Evolutionary conservation across 768 basidiomycete species (phyloP), one percentile per base, ranked within the genome.

Genomic region (Mycena pura): DNA sequence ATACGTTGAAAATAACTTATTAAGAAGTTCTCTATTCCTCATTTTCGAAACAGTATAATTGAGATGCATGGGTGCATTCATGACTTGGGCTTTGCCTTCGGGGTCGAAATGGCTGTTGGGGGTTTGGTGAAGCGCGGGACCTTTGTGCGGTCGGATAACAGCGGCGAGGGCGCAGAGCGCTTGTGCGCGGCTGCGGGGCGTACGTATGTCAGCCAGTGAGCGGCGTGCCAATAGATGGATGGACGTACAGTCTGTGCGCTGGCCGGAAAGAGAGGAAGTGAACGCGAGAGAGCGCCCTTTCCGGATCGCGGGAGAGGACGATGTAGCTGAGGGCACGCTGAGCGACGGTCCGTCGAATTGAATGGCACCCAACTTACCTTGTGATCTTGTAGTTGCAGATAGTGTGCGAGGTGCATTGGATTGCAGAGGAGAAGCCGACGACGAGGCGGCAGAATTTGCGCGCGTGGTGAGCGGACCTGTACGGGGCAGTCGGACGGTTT

Each of bases 101-200:
- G 57, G 5, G 22, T 5, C 14, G 40, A 17, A 36, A 60, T 60
- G 21, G 17, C 9, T 15, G 59, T 60, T 8, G 59, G 51, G 32
- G 59, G 51, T 17, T 31, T 46, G 21, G 51, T 53, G 51, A 60
- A 60, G 22, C 61, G 61, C 8, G 48, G 54, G 19, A 31, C 22
- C 54, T 62, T 62, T 10, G 27, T 9, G 21, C 36, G 48, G 14
- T 51, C 55, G 38, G 43, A 24, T 10, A 28, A 21, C 17, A 62
- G 49, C 9, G 61, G 54, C 14, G 61, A 51, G 3, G 54, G 43
- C 9, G 61, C 61, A 10, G 43, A 24, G 43, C 61, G 61, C 28
- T 62, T 62, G 36, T 43, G 40, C 3, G 52, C 48, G 22, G 39
- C 46, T 54, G 6, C 47, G 28, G 32, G 6, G 7, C 38, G 22